Base-by-base conservation (phyloP, 1,284 basidiomycete genomes). In the Ustilago esculenta region DNA sequence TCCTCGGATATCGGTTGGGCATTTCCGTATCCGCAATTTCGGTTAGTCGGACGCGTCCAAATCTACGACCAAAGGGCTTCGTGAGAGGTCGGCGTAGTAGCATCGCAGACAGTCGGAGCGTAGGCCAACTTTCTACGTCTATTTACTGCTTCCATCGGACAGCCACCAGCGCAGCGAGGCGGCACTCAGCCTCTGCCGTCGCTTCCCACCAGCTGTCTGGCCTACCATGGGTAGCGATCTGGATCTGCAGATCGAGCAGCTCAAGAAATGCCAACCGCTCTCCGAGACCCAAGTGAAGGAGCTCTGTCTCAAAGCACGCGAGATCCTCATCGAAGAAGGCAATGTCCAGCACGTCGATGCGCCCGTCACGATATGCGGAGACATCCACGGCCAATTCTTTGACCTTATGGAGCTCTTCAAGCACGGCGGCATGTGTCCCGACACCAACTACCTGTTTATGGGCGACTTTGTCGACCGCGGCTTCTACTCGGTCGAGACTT, bases 391-490 rank as follows among this genome's bases (percentile, higher is more conserved):
- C 11, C 95, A 98, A 82, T 98, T 98, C 83, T 96, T 91, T 83
- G 95, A 98, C 83, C 87, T 98, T 71, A 90, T 97, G 88, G 94
- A 98, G 84, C 86, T 98, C 46, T 98, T 98, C 87, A 90, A 90
- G 81, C 89, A 96, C 30, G 96, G 95, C 23, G 94, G 95, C 12
- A 89, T 89, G 78, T 98, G 94, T 83, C 95, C 95, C 48, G 90
- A 93, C 29, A 97, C 95, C 9, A 95, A 93, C 82, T 98, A 98
- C 83, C 89, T 98, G 55, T 98, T 98, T 86, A 95, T 98, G 91
- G 94, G 77, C 35, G 77, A 79, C 47, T 79, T 79, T 63, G 79
- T 81, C 39, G 79, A 81, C 84, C 89, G 95, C 45, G 96, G 96
- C 12, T 97, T 94, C 85, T 98, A 97, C 86, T 91, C 89, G 76